Evolutionary conservation across 2,329 filamentous ascomycete genomes (phyloP), one percentile per base, ranked within the genome.

Genomic region (Alternaria burnsii): DNA sequence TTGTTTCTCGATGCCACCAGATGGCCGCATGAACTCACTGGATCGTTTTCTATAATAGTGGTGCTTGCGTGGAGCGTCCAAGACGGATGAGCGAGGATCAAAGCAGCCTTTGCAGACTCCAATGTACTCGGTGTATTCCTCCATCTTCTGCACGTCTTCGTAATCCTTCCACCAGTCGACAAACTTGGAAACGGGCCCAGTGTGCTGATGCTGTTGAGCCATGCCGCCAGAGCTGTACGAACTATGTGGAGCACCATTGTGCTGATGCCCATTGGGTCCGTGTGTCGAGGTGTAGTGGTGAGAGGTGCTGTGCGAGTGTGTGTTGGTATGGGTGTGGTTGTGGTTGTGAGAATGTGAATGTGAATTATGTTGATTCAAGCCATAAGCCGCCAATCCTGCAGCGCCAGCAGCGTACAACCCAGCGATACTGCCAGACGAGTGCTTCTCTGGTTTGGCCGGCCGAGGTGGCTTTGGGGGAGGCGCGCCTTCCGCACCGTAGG

Each of bases 51-150:
- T 66, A 59, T 82, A 76, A 70, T 87, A 87, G 67, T 88, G 79
- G 69, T 90, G 88, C 65, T 85, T 86, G 53, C 88, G 82, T 6
- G 88, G 88, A 0, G 87, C 88, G 71, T 89, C 83, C 60, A 78
- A 73, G 3, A 85, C 82, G 4, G 81, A 83, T 16, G 84, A 85
- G 9, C 83, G 81, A 7, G 87, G 87, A 61, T 89, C 87, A 69
- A 90, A 90, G 72, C 88, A 90, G 67, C 88, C 80, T 63, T 84
- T 87, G 78, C 88, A 90, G 3, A 89, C 85, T 22, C 88, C 88
- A 67, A 89, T 89, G 60, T 86, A 85, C 75, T 90, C 87, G 1
- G 87, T 89, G 69, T 90, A 90, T 71, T 89, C 87, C 74, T 90
- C 88, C 79, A 88, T 89, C 71, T 85, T 85, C 18, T 83, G 84